phyloP scores from a whole-genome alignment of 2,329 filamentous ascomycete species.

The Aspergillus nomiae region DNA sequence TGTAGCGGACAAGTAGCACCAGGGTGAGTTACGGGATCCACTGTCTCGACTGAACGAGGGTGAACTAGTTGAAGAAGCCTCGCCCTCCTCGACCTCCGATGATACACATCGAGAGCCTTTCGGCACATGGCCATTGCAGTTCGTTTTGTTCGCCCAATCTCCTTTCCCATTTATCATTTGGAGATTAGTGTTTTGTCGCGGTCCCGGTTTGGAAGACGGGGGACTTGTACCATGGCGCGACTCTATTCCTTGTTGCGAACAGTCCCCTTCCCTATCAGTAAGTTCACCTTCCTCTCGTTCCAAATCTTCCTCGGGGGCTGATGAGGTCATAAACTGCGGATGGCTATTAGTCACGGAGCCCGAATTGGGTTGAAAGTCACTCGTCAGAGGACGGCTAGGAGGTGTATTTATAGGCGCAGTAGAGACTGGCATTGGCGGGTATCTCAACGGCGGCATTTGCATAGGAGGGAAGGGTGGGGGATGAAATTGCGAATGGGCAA shows the following conservation, averaged over 20 bases:
- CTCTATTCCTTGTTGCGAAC: background rate
- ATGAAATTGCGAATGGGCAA: slow-evolving; percentile 34
- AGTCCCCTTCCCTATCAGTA: slow-evolving; percentile 63
- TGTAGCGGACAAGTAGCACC: background rate
- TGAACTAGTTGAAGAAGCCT: slow-evolving; percentile 27
- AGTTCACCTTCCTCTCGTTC: slow-evolving; percentile 75
- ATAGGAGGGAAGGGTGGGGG: slow-evolving; percentile 37
- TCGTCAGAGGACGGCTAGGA: slow-evolving; percentile 10
- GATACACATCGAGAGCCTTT: background rate
- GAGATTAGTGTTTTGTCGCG: background rate
- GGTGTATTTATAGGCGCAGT: slow-evolving; percentile 16
- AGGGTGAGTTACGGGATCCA: slow-evolving; percentile 32
- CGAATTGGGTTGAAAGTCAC: slow-evolving; percentile 12
- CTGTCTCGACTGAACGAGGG: slow-evolving; percentile 29
- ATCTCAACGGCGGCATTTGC: slow-evolving; percentile 25
- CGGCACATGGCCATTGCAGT: background rate
- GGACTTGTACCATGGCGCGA: background rate
- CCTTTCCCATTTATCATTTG: background rate
- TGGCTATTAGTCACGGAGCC: slow-evolving; percentile 12
- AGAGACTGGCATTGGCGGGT: slow-evolving; percentile 24
- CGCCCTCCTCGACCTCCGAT: slow-evolving; percentile 29
- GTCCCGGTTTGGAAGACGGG: background rate
- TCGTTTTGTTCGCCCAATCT: background rate
- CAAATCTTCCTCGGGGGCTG: slow-evolving; percentile 37
- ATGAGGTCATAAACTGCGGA: slow-evolving; percentile 17